phyloP scores from a whole-genome alignment of 805 yeast genomes.

The Kazachstania martiniae region DNA sequence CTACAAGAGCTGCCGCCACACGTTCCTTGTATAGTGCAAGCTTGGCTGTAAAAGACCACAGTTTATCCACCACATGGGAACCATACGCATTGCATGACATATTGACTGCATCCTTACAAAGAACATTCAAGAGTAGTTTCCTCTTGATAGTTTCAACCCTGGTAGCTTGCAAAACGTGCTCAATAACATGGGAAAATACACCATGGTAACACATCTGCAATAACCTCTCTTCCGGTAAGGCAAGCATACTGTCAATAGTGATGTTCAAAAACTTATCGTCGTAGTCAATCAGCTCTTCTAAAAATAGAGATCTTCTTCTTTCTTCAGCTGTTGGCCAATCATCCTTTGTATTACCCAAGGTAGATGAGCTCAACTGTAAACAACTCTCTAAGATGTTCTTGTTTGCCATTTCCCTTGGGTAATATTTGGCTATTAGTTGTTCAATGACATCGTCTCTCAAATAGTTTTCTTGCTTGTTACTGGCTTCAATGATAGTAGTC shows the following conservation, averaged over 20 bases:
- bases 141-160: slow-evolving; percentile 43
- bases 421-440: slow-evolving; percentile 36
- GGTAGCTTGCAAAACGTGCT: slow-evolving; percentile 44
- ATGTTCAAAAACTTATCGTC: slow-evolving; percentile 50
- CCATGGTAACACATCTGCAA: slow-evolving; percentile 78
- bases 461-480: slow-evolving; percentile 46
- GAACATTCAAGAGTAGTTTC: slow-evolving; percentile 56
- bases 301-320: slow-evolving; percentile 63
- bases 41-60: slow-evolving; percentile 70
- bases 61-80: slow-evolving; percentile 77
- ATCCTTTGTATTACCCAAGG: slow-evolving; percentile 69
- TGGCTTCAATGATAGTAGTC: slow-evolving; percentile 54
- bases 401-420: slow-evolving; percentile 28
- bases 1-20: slow-evolving; percentile 56
- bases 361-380: slow-evolving; percentile 53
- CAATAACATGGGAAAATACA: slow-evolving; percentile 83
- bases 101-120: slow-evolving; percentile 44
- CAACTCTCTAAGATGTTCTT: slow-evolving; percentile 55
- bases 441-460: slow-evolving; percentile 48
- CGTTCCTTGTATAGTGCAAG: slow-evolving; percentile 80
- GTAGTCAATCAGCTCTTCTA: slow-evolving; percentile 62
- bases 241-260: slow-evolving; percentile 49
- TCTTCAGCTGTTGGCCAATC: slow-evolving; percentile 93
- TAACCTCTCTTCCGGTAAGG: slow-evolving; percentile 49
- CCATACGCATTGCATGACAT: slow-evolving; percentile 82